Base-by-base conservation (phyloP, 257 asterid genomes). In the Leptodermis oblonga region DNA sequence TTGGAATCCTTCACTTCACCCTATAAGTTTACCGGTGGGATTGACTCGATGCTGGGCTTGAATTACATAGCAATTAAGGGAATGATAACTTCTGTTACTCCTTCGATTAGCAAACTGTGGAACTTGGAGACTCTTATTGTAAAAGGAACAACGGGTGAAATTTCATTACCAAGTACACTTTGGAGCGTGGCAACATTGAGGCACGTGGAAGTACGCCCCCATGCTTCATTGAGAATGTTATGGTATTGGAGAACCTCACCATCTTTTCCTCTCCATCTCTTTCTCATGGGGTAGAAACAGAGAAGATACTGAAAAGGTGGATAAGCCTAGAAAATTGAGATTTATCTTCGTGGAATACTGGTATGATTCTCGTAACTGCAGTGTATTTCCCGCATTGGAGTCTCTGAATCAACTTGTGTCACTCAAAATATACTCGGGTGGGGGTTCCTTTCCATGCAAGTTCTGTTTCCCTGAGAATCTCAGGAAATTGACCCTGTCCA, bases 401-500 rank as follows among this genome's bases (percentile, higher is more conserved):
- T 39, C 14, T 43, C 9, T 76, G 14, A 11, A 7, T 70, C 71
- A 37, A 3, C 76, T 76, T 15, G 65, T 55, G 25, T 43, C 72
- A 20, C 65, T 76, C 7, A 65, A 76, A 31, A 39, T 76, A 13
- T 26, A 0, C 10, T 62, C 31, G 33, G 4, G 17, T 4, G 59
- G 25, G 18, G 7, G 7, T 0, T 36, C 7, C 4, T 31, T 1
- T 26, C 70, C 41, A 5, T 18, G 36, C 48, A 72, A 33, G 41
- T 49, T 67, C 26, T 13, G 49, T n/a, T 65, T 76, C 55, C 76
- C 76, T 18, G 2, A 39, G 7, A 65, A 66, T 49, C 70, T 76
- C 18, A 65, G 34, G 36, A 70, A 71, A 34, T 13, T 76, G 42
- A 58, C 69, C 20, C 66, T 76, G 69, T 54, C 71, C 10, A 54